Base-by-base conservation (phyloP, 129 eudicot species). In the Lactuca saligna region DNA sequence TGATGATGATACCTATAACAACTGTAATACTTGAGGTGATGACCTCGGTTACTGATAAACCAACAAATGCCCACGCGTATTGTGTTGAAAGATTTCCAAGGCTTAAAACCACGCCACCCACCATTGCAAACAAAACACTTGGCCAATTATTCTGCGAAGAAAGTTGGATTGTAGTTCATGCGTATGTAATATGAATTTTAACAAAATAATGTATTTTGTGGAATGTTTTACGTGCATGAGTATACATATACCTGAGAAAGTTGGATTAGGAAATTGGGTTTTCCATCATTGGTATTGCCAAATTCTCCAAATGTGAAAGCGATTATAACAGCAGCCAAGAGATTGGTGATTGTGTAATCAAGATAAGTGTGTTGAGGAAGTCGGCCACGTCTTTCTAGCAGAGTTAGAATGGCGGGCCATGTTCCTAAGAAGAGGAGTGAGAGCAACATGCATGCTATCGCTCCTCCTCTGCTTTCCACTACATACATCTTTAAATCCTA, bases 291-390 rank as follows among this genome's bases (percentile, higher is more conserved):
- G 75, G 85, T 72, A 15, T 78, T 74, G 8, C 97, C 97, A 33
- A 91, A 74, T 71, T 91, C 80, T 56, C 97, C 97, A 73, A 88
- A 82, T 7, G 97, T 91, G 34, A 91, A 82, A 17, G 96, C 97
- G 38, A 88, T 85, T 50, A 88, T 70, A 7, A 91, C 84, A 50
- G 97, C 97, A 64, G 94, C 93, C 76, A 91, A 62, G 34, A 91
- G 83, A 69, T 91, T 91, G 25, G 96, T 86, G 59, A 91, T 66
- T 3, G 97, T 75, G 70, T 88, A 91, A 80, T 91, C 97, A 54
- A 91, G 97, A 44, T 88, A 91, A 53, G 90, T 91, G 66, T 91
- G 97, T 50, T 91, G 97, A 75, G 97, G 97, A 75, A 91, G 86
- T 2, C 97, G 93, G 34, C 97, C 97, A 0, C 97, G 90, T 54